A percentile compares a stretch with the other conserved stretches of the same genome.
Conservation (phyloP, 2,329 filamentous ascomycete genomes). For the Hypoxylon sp. region DNA sequence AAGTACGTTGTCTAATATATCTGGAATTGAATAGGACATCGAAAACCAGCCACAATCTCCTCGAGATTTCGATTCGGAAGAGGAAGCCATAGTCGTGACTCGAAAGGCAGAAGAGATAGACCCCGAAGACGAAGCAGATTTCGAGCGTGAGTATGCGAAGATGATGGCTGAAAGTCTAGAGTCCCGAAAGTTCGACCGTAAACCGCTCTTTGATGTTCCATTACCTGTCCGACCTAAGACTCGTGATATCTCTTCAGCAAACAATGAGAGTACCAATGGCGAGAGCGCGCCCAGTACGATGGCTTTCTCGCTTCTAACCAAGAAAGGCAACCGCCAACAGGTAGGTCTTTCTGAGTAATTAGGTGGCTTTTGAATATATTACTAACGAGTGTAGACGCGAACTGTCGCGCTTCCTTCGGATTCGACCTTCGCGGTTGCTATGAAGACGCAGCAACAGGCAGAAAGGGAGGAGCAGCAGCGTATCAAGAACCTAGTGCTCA, state of each 20-base stretch:
- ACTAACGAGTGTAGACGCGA: conserved; percentile 74
- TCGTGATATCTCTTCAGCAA: conserved; percentile 67
- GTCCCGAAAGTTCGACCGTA: conserved; percentile 95
- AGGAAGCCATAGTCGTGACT: conserved; percentile 93
- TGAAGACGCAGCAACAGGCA: conserved; percentile 95
- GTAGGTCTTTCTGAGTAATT: conserved; percentile 60
- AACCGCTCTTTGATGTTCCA: conserved; percentile 95
- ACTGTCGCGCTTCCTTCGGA: conserved; percentile 92
- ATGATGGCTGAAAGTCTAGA: conserved; percentile 99
- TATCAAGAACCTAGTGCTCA: conserved; percentile 97
- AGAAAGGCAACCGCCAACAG: conserved; percentile 96
- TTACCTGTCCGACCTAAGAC: conserved; percentile 85
- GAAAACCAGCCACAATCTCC: conserved; percentile 65
- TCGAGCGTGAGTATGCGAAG: conserved; percentile 97
- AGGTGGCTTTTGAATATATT: conserved; percentile 13
- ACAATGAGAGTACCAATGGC: conserved; percentile 58
- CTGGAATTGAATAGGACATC: conserved; percentile 59
- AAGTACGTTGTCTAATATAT: conserved; percentile 25
- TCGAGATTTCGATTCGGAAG: conserved; percentile 77
- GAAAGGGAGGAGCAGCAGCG: conserved; percentile 97
- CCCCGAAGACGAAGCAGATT: conserved; percentile 95
- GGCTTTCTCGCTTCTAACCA: conserved; percentile 96
- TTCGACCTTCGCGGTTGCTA: conserved; percentile 93
- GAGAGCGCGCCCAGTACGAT: conserved; percentile 74
- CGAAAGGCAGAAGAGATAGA: conserved; percentile 91